phyloP scores from a whole-genome alignment of 805 yeast species.

The Allodekkera sacchari region DNA sequence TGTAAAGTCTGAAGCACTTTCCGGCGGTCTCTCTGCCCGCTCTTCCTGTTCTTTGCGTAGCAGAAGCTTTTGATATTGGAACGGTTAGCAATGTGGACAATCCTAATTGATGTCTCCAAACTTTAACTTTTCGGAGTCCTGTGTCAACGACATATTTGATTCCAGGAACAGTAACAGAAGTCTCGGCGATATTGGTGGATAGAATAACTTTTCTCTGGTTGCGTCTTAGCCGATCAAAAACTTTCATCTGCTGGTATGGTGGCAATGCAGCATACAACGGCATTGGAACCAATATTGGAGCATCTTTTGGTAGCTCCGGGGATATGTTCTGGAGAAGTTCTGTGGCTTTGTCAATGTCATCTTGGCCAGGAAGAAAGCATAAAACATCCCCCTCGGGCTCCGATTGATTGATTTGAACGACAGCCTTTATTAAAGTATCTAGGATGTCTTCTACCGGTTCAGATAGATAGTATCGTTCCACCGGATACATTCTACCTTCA shows the following conservation, averaged over 20 bases:
- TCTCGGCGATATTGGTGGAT: constrained; percentile 96
- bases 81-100: constrained; percentile 87
- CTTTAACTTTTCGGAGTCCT: constrained; percentile 87
- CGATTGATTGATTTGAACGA: constrained; percentile 67
- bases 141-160: constrained; percentile 88
- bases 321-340: constrained; percentile 51
- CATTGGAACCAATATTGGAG: constrained; percentile 66
- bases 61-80: constrained; percentile 90
- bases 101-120: constrained; percentile 90
- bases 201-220: constrained; percentile 76
- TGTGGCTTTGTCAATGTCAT: constrained; percentile 86
- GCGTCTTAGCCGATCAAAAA: constrained; percentile 59
- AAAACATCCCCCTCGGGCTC: constrained; percentile 88
- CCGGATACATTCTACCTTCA: constrained; percentile 86
- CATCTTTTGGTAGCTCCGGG: constrained; percentile 60
- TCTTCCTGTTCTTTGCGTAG: constrained; percentile 93
- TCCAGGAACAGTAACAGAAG: constrained; percentile 93
- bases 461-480: constrained; percentile 57
- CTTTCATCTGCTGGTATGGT: constrained; percentile 71
- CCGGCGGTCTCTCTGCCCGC: constrained; percentile 98
- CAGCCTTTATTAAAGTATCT: constrained; percentile 65
- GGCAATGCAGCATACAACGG: constrained; percentile 95
- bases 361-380: constrained; percentile 93
- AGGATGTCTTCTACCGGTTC: constrained; percentile 74
- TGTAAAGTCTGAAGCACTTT: constrained; percentile 76